phyloP scores from a whole-genome alignment of 345 rosid genomes.

The Carallia pectinifolia region DNA sequence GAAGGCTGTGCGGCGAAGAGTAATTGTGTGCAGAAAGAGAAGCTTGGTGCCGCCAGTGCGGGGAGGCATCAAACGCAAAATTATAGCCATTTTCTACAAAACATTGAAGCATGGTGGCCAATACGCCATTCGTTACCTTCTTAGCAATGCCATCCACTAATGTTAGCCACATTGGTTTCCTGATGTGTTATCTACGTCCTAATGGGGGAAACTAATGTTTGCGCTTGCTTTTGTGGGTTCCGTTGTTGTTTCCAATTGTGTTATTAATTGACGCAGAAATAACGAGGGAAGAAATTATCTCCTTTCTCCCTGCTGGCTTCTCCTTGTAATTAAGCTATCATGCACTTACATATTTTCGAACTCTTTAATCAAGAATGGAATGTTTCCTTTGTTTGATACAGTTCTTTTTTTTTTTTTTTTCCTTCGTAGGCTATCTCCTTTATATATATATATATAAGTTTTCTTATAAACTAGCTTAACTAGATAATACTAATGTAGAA shows the following conservation, averaged over 20 bases:
- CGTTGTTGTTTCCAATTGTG: neutral
- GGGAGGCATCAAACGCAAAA: slow-evolving; percentile 45
- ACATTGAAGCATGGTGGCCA: slow-evolving; percentile 27
- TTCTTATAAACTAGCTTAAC: too few species aligned
- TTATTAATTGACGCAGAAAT: too few species aligned
- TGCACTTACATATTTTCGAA: too few species aligned
- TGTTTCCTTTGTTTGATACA: too few species aligned
- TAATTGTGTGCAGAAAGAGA: neutral
- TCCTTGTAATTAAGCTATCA: too few species aligned
- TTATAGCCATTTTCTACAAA: slow-evolving; percentile 24
- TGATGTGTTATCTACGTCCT: neutral
- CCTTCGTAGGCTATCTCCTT: too few species aligned
- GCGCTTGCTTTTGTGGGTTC: neutral
- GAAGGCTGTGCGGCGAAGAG: neutral
- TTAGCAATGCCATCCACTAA: slow-evolving; percentile 2
- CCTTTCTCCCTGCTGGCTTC: too few species aligned
- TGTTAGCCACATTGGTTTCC: slow-evolving; percentile 6
- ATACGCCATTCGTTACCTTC: slow-evolving; percentile 9
- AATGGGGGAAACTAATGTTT: neutral
- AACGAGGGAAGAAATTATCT: too few species aligned
- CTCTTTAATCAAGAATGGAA: too few species aligned
- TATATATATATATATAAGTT: too few species aligned
- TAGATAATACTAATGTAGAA: too few species aligned
- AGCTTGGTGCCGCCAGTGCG: slow-evolving; percentile 23
- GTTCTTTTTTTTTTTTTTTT: too few species aligned